phyloP scores from a whole-genome alignment of 495 filamentous ascomycete genomes.

The Aspergillus sclerotiicarbonarius region DNA sequence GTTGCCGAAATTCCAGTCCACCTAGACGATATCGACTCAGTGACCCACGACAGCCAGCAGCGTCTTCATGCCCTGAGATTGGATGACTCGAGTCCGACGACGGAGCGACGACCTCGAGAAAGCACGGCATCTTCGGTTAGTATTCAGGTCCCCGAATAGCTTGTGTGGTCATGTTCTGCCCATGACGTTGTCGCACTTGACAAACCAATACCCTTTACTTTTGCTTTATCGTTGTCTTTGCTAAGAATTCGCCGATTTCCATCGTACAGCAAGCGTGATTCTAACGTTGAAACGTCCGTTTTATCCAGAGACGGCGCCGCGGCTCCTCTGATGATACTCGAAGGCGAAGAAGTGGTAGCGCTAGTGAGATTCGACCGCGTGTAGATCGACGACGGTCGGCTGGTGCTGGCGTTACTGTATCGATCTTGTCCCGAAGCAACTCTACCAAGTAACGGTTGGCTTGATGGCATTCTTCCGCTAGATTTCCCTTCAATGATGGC shows the following conservation, averaged over 20 bases:
- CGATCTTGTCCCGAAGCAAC: conserved; percentile 48
- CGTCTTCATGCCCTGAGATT: conserved; percentile 80
- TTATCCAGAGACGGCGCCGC: conserved; percentile 51
- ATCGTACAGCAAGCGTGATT: conserved; percentile 48
- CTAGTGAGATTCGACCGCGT: conserved; percentile 43
- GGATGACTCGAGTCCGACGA: conserved; percentile 56
- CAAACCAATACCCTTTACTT: conserved; percentile 9
- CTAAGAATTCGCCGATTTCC: conserved; percentile 40
- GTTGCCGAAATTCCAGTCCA: conserved; percentile 52
- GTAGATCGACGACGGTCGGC: conserved; percentile 41
- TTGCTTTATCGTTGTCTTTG: conserved; percentile 34
- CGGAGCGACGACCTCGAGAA: conserved; percentile 39
- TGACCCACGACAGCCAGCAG: conserved; percentile 79
- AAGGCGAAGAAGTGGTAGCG: conserved; percentile 48
- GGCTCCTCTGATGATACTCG: conserved; percentile 41
- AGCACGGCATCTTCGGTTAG: conserved; percentile 37
- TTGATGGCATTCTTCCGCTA: conserved; percentile 29
- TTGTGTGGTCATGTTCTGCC: conserved; percentile 17
- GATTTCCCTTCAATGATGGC: conserved; percentile 36
- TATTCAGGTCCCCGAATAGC: conserved; percentile 28
- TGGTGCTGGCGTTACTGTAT: conserved; percentile 36
- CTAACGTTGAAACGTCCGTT: conserved; percentile 51
- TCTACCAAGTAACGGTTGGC: conserved; percentile 39
- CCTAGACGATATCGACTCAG: conserved; percentile 68
- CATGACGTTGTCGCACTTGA: conserved; percentile 16